Conservation (phyloP, 83 land plant genomes). For the Thuja plicata region DNA sequence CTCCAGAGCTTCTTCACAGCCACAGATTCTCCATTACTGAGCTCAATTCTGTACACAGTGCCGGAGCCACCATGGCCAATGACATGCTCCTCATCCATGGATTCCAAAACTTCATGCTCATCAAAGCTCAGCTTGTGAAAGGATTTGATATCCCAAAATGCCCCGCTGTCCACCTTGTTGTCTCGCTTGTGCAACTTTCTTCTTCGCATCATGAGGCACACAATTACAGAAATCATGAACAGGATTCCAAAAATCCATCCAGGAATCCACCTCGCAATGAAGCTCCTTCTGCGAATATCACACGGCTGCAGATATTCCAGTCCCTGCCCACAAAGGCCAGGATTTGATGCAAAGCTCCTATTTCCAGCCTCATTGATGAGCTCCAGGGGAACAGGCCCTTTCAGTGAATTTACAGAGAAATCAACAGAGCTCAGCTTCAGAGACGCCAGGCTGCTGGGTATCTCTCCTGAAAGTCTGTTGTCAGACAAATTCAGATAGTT, state of each 20-base stretch:
- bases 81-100: conserved; percentile 57
- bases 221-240: conserved; percentile 17
- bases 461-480: conserved; percentile 59
- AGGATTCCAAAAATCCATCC: conserved; percentile 38
- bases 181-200: conserved; percentile 9
- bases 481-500: conserved; percentile 67
- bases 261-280: conserved; percentile 15
- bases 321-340: conserved; percentile 39
- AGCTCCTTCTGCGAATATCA: conserved; percentile 23
- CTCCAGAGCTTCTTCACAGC: conserved; percentile 72
- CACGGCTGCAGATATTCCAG: conserved; percentile 15
- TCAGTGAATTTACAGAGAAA: conserved; percentile 56
- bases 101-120: conserved; percentile 44
- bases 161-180: conserved; percentile 26
- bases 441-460: conserved; percentile 53
- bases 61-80: conserved; percentile 74
- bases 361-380: conserved; percentile 39
- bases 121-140: conserved; percentile 59
- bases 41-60: conserved; percentile 53
- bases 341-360: conserved; percentile 51
- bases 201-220: conserved; percentile 18
- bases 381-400: conserved; percentile 57
- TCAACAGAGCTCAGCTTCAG: conserved; percentile 55
- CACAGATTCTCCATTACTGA: conserved; percentile 44
- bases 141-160: conserved; percentile 43